Conservation (phyloP, 768 basidiomycete species). For the Calvatia gigantea region DNA sequence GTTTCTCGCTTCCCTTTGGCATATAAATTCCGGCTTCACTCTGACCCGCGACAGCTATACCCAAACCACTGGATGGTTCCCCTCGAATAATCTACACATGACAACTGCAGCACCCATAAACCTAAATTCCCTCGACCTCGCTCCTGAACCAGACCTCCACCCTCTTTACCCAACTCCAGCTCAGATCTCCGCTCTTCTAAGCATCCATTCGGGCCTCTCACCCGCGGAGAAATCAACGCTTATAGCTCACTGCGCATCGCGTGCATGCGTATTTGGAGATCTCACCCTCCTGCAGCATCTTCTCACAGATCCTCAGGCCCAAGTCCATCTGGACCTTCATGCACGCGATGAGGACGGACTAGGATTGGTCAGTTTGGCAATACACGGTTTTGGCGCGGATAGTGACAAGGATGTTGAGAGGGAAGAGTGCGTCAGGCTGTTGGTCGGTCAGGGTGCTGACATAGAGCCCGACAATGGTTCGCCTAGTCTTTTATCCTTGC, state of each 20-base stretch:
- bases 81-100: slow-evolving; percentile 11
- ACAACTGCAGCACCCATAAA: slow-evolving; percentile 16
- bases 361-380: slow-evolving; percentile 70
- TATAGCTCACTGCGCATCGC: slow-evolving; percentile 68
- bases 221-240: slow-evolving; percentile 67
- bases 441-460: slow-evolving; percentile 77
- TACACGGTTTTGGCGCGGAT: slow-evolving; percentile 81
- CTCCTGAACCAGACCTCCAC: slow-evolving; percentile 76
- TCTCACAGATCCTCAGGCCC: slow-evolving; percentile 63
- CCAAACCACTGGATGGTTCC: not conserved
- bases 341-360: slow-evolving; percentile 84
- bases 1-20: not conserved
- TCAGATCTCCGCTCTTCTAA: slow-evolving; percentile 60
- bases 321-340: slow-evolving; percentile 62
- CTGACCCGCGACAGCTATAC: not conserved
- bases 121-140: slow-evolving; percentile 46
- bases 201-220: slow-evolving; percentile 62
- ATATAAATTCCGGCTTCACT: not conserved
- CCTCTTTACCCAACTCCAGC: slow-evolving; percentile 71
- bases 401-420: slow-evolving; percentile 83
- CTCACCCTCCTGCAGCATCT: slow-evolving; percentile 68
- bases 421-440: slow-evolving; percentile 82
- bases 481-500: slow-evolving; percentile 18
- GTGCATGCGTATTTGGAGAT: slow-evolving; percentile 79
- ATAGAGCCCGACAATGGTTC: slow-evolving; percentile 63